phyloP scores from a whole-genome alignment of 352 stramenopile species.

The Globisporangium cystogenes region DNA sequence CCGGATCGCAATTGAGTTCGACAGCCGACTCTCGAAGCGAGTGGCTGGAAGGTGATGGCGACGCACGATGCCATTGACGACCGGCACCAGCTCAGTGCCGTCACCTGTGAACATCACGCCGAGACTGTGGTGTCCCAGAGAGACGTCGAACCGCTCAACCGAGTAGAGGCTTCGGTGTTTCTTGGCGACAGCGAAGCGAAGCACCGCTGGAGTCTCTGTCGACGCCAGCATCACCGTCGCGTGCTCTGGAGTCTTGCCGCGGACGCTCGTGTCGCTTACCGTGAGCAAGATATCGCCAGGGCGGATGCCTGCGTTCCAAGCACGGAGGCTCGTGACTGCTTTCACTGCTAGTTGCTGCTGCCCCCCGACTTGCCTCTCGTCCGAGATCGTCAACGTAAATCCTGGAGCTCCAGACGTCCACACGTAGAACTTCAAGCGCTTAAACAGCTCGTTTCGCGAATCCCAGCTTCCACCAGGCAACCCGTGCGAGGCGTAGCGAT shows the following conservation, averaged over 20 bases:
- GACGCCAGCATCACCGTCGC: conserved; percentile 27
- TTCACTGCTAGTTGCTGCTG: conserved; percentile 17
- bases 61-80: conserved; percentile 33
- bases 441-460: conserved; percentile 25
- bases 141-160: conserved; percentile 30
- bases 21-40: neutral
- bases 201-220: conserved; percentile 22
- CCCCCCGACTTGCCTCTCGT: conserved; percentile 4
- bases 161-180: conserved; percentile 12
- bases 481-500: neutral
- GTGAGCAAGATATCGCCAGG: conserved; percentile 52
- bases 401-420: conserved; percentile 24
- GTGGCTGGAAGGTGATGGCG: neutral
- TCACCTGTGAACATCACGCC: conserved; percentile 44
- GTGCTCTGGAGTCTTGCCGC: conserved; percentile 26
- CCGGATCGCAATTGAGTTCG: conserved; percentile 10
- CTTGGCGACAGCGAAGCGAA: conserved; percentile 36
- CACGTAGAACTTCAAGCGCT: conserved; percentile 42
- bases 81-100: conserved; percentile 29
- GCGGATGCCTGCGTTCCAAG: conserved; percentile 43
- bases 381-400: conserved; percentile 24
- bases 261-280: conserved; percentile 26
- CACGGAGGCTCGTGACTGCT: conserved; percentile 22
- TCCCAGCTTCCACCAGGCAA: conserved; percentile 11
- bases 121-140: conserved; percentile 29